phyloP scores from a whole-genome alignment of 306 rosid genomes.

The Chamaecrista fasciculata region DNA sequence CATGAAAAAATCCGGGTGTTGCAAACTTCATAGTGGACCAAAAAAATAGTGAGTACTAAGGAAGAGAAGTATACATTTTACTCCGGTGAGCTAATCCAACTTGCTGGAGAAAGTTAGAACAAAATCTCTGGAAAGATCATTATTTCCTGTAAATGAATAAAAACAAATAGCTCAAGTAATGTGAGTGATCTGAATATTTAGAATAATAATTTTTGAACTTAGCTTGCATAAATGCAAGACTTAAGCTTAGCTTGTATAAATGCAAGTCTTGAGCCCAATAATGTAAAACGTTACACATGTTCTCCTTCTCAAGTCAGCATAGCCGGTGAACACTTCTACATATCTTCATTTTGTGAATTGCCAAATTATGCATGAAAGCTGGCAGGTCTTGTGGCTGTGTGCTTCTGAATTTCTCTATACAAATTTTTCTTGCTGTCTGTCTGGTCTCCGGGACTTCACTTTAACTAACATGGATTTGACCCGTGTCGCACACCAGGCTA shows the following conservation, averaged over 20 bases:
- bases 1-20: too few species aligned
- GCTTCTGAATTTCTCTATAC: not conserved
- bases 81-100: not conserved
- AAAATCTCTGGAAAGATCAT: too few species aligned
- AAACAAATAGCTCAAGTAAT: not conserved
- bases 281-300: not conserved
- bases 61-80: too few species aligned
- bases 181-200: not conserved
- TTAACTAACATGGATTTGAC: too few species aligned
- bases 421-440: too few species aligned
- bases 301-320: not conserved
- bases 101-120: not conserved
- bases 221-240: not conserved
- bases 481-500: too few species aligned
- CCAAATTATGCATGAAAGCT: conserved; percentile 7
- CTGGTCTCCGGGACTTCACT: too few species aligned
- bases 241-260: too few species aligned
- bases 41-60: too few species aligned
- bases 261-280: too few species aligned
- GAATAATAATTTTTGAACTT: not conserved
- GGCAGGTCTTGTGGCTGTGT: not conserved
- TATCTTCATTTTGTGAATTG: not conserved
- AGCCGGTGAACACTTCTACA: not conserved
- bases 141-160: not conserved
- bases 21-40: too few species aligned